Conservation (phyloP, 2,329 filamentous ascomycete genomes). For the Fulvia fulva region DNA sequence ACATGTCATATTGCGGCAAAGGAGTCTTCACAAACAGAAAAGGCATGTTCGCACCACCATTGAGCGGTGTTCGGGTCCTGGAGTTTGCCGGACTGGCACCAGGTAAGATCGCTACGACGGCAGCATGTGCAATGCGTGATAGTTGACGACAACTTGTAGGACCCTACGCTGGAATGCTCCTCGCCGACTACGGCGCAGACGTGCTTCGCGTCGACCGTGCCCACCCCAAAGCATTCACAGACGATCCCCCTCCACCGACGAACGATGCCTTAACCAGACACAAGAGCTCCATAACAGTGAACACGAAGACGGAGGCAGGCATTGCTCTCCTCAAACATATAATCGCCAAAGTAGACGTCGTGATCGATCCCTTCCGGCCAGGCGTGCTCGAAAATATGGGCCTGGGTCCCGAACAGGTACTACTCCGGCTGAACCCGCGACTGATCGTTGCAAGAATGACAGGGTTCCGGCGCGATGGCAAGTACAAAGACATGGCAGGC, state of each 20-base stretch:
- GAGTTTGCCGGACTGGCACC: slow-evolving; percentile 63
- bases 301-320: slow-evolving; percentile 68
- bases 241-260: slow-evolving; percentile 42
- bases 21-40: slow-evolving; percentile 3
- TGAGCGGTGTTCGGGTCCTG: slow-evolving; percentile 59
- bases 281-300: slow-evolving; percentile 75
- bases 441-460: slow-evolving; percentile 83
- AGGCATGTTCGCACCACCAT: slow-evolving; percentile 39
- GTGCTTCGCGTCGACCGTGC: slow-evolving; percentile 80
- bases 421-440: slow-evolving; percentile 65
- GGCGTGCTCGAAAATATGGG: slow-evolving; percentile 83
- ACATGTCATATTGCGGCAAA: slow-evolving; percentile 6
- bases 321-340: slow-evolving; percentile 64
- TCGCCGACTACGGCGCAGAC: slow-evolving; percentile 83
- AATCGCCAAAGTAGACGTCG: slow-evolving; percentile 62
- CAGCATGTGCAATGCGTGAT: not conserved
- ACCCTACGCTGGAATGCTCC: slow-evolving; percentile 81
- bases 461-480: slow-evolving; percentile 82
- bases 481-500: slow-evolving; percentile 82
- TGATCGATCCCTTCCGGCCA: slow-evolving; percentile 92
- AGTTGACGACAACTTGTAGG: slow-evolving; percentile 47
- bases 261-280: slow-evolving; percentile 71
- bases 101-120: slow-evolving; percentile 37
- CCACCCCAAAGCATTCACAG: slow-evolving; percentile 39
- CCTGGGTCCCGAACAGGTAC: slow-evolving; percentile 63